These are phyloP conservation scores for Globisporangium carolinianum DNA, from an alignment of 352 stramenopile species.

Conservation along the genomic window DNA sequence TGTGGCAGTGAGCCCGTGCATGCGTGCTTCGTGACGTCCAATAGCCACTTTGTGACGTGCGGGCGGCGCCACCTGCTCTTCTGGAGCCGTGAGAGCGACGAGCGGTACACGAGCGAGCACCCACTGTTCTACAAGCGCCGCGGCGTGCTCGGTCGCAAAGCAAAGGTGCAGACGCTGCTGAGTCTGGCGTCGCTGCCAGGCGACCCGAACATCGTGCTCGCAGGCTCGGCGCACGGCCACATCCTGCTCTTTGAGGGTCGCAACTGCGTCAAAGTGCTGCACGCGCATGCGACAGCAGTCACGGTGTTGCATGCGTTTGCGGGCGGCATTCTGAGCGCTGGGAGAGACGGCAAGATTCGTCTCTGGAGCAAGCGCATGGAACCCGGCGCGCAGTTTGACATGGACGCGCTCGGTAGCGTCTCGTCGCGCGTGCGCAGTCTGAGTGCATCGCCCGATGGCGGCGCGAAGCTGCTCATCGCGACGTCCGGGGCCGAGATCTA, in stretches of 20 bases:
- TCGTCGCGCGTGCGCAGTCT: slow-evolving; percentile 49
- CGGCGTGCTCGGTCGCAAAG: slow-evolving; percentile 58
- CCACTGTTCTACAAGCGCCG: slow-evolving; percentile 40
- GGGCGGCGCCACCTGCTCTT: slow-evolving; percentile 65
- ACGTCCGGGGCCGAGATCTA: slow-evolving; percentile 86
- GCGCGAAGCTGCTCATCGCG: slow-evolving; percentile 78
- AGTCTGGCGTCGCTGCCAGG: slow-evolving; percentile 40
- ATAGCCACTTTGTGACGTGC: slow-evolving; percentile 60
- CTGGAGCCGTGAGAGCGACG: slow-evolving; percentile 59
- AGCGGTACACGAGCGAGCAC: slow-evolving; percentile 36
- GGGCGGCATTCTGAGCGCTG: slow-evolving; percentile 57
- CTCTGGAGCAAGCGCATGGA: slow-evolving; percentile 76
- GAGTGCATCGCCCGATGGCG: slow-evolving; percentile 51
- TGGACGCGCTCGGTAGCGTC: slow-evolving; percentile 58
- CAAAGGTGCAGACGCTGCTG: slow-evolving; percentile 63
- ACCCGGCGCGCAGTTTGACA: slow-evolving; percentile 64
- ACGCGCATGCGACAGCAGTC: slow-evolving; percentile 56
- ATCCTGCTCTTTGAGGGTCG: slow-evolving; percentile 77
- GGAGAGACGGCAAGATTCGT: slow-evolving; percentile 66
- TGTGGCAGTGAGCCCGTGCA: slow-evolving; percentile 46
- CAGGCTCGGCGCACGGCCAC: slow-evolving; percentile 64
- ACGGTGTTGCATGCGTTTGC: slow-evolving; percentile 50
- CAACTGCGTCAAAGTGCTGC: slow-evolving; percentile 61
- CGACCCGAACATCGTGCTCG: slow-evolving; percentile 45
- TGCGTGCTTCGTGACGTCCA: slow-evolving; percentile 23